Evolutionary conservation across 2,329 filamentous ascomycete genomes (phyloP), one percentile per base, ranked within the genome.

Genomic region (Verticillium albo-atrum): DNA sequence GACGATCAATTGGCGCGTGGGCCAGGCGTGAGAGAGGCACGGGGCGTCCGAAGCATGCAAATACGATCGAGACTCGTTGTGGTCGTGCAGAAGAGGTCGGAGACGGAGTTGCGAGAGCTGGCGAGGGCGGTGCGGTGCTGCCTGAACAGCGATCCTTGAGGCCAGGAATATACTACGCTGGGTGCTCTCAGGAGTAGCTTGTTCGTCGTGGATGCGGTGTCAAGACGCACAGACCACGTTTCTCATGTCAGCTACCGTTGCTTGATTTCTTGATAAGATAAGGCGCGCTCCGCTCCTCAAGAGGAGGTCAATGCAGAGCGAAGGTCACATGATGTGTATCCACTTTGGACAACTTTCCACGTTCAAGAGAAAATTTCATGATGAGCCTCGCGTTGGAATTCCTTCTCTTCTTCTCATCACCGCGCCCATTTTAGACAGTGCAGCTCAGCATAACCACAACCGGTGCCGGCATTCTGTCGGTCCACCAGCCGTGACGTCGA

Each of bases 341-440:
- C 20, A 32, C 27, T 25, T n/a, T 23, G 27, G 52, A 10, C 4
- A 20, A n/a, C 47, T 30, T 12, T 32, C 52, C 52, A 20, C 27
- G n/a, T 32, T 30, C 15, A 54, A 34, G 27, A 54, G 34, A 62
- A 55, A 60, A 54, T 63, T 65, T 62, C 37, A 57, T 37, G 14
- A 42, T 25, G 28, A 17, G 6, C 52, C n/a, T 23, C 26, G 27
- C 28, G 4, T n/a, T 34, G 26, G 17, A 15, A 6, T 15, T 32
- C 67, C 68, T 73, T 76, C 72, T 74, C 75, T 76, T 74, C 61
- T 76, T 77, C 74, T 74, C 74, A 73, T 68, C 79, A 85, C 89
- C 88, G 89, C 89, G 84, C 82, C 88, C 87, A 83, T 81, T 47
- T 79, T 79, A 93, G 91, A 94, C 90, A 94, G 90, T 93, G 86